phyloP scores from a whole-genome alignment of 495 filamentous ascomycete species.

The Penicillium nucicola region DNA sequence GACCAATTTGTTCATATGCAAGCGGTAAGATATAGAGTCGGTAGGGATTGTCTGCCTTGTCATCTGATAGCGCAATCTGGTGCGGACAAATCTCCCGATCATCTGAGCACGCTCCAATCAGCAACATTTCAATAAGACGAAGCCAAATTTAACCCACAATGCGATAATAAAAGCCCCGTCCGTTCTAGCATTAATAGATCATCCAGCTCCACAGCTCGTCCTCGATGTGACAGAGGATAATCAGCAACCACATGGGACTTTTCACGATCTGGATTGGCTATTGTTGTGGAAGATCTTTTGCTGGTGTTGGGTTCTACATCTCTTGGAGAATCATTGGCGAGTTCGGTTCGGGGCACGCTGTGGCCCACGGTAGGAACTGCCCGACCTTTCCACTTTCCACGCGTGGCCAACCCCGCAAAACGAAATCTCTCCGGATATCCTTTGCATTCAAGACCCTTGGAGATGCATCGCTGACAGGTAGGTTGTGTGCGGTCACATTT shows the following conservation, averaged over 20 bases:
- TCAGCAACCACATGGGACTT: too few relatives aligned
- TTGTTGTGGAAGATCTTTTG: not conserved
- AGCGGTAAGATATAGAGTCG: constrained; percentile 33
- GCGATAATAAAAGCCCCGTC: constrained; percentile 15
- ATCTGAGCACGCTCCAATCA: constrained; percentile 13
- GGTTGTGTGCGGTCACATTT: constrained; percentile 29
- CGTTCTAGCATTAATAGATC: constrained; percentile 7
- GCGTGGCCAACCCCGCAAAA: constrained; percentile 37
- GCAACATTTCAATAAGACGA: too few relatives aligned
- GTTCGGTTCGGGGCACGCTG: not conserved
- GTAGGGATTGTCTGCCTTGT: constrained; percentile 31
- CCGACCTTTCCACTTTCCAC: constrained; percentile 34
- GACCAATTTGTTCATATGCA: constrained; percentile 32
- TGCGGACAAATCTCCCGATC: constrained; percentile 35
- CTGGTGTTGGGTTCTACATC: not conserved
- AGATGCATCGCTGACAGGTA: constrained; percentile 23
- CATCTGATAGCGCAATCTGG: constrained; percentile 30
- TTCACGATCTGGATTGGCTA: not conserved
- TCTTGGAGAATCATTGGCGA: not conserved
- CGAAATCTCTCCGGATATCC: constrained; percentile 42
- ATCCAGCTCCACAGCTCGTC: not conserved
- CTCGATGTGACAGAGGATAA: not conserved
- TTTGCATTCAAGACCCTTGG: constrained; percentile 28
- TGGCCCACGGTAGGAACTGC: constrained; percentile 1
- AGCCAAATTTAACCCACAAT: too few relatives aligned